Base-by-base conservation (phyloP, 2,329 filamentous ascomycete species). In the Fusarium heterosporum region DNA sequence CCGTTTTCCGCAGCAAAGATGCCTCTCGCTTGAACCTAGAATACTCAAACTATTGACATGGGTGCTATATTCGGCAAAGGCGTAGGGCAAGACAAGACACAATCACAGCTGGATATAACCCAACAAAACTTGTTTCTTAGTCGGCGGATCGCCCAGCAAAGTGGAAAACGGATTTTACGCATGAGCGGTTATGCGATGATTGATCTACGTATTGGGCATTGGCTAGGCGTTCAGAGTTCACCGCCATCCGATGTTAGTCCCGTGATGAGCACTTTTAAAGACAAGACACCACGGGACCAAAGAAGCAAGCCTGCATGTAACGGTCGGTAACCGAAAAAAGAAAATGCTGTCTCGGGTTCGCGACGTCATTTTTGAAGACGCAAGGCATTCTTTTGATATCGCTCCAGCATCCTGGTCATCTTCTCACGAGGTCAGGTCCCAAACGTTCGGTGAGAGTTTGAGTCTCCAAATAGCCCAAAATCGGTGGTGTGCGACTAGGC, bases 1-100 rank as follows among this genome's bases (percentile, higher is more conserved):
- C 71, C 67, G 69, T 71, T 73, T 67, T 68, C 69, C 57, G 26
- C 29, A 49, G 34, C 34, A 55, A 43, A 55, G 34, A n/a, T 56
- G 57, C 57, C 57, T 60, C 59, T 62, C 56, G 59, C 55, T 61
- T 62, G 45, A 36, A 29, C 29, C 57, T 48, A 42, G 8, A 36
- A 50, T 39, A 49, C 46, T 70, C 57, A 7, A 9, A 25, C n/a
- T 64, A 73, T 71, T 49, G 66, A 48, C 66, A 69, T 45, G 66
- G 66, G 55, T 71, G 45, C 46, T 62, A 57, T 70, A 71, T 64
- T 64, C 47, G 54, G 53, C 56, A 54, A 60, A 40, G 41, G 22
- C 30, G 30, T 34, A 34, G 43, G 38, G 25, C 25, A 57, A 61
- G 58, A 55, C 39, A 41, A 41, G 52, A 45, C 40, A 50, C 32